Evolutionary conservation across 1,139 yeast genomes (phyloP).

Genomic region (Yamadazyma trypodendri): DNA sequence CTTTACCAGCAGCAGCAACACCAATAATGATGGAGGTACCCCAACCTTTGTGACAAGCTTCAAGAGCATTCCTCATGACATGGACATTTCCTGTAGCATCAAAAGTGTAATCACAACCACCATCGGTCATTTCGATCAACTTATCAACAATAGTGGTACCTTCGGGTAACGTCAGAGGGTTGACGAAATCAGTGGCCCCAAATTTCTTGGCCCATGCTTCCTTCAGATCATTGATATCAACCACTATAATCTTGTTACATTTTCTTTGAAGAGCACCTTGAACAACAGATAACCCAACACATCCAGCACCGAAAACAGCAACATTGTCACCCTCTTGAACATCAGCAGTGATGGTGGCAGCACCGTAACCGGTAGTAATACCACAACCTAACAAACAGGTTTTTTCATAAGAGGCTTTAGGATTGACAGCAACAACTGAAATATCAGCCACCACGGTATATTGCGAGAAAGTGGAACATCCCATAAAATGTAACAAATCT

Average conservation of each 20-base stretch:
- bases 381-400: constrained; percentile 97
- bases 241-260: constrained; percentile 79
- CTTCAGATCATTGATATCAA: constrained; percentile 84
- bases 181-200: constrained; percentile 94
- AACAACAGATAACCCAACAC: constrained; percentile 92
- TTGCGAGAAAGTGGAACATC: constrained; percentile 94
- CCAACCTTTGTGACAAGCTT: constrained; percentile 99
- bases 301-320: constrained; percentile 96
- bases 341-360: constrained; percentile 92
- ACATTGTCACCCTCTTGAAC: constrained; percentile 91
- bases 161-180: constrained; percentile 72
- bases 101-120: constrained; percentile 93
- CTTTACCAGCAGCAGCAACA: constrained; percentile 98
- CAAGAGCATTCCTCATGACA: constrained; percentile 95
- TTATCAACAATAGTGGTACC: constrained; percentile 80
- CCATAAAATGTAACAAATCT: constrained; percentile 89
- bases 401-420: constrained; percentile 77
- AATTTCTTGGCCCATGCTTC: constrained; percentile 82
- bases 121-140: constrained; percentile 87
- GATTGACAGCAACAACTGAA: constrained; percentile 91
- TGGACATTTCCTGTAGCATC: constrained; percentile 97
- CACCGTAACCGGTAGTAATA: constrained; percentile 97
- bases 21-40: constrained; percentile 94
- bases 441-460: constrained; percentile 98
- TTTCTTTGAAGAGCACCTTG: constrained; percentile 89